A percentile compares a stretch with the other conserved stretches of the same genome.
phyloP scores from a whole-genome alignment of 2,329 filamentous ascomycete genomes.

The Alternaria sp. region DNA sequence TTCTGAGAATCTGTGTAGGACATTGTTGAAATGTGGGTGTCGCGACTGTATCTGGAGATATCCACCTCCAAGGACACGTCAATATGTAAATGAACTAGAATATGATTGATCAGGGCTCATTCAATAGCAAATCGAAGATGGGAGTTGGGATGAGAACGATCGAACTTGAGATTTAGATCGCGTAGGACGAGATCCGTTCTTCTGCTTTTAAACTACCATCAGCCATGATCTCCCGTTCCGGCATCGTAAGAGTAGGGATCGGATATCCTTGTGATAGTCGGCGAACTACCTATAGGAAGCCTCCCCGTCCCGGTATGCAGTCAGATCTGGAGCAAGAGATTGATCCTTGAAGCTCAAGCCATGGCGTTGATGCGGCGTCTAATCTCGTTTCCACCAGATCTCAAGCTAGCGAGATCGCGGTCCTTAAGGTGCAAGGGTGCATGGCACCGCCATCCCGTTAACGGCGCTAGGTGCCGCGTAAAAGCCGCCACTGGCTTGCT shows the following conservation, averaged over 20 bases:
- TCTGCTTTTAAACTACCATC: background rate
- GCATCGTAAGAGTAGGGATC: background rate
- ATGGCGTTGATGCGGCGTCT: background rate
- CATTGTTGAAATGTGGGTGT: constrained; percentile 2
- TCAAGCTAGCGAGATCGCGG: background rate
- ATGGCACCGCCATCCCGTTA: background rate
- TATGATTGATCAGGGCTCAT: background rate
- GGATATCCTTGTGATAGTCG: background rate
- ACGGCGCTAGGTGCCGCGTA: background rate
- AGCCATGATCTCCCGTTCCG: background rate
- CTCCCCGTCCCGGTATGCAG: constrained; percentile 3
- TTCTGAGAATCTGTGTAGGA: constrained; percentile 19
- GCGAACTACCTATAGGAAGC: background rate
- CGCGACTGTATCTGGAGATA: background rate
- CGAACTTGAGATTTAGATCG: background rate
- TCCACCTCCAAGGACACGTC: background rate
- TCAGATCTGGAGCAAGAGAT: background rate
- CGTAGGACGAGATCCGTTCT: constrained; percentile 5
- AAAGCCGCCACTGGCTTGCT: background rate
- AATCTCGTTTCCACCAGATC: background rate
- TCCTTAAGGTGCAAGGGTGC: background rate
- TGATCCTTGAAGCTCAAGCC: background rate
- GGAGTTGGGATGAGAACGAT: background rate
- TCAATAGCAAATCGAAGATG: background rate
- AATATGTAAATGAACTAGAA: background rate